These are phyloP conservation scores for Graphilbum fragrans DNA, from an alignment of 2,329 filamentous ascomycete genomes.

Conservation along the genomic window DNA sequence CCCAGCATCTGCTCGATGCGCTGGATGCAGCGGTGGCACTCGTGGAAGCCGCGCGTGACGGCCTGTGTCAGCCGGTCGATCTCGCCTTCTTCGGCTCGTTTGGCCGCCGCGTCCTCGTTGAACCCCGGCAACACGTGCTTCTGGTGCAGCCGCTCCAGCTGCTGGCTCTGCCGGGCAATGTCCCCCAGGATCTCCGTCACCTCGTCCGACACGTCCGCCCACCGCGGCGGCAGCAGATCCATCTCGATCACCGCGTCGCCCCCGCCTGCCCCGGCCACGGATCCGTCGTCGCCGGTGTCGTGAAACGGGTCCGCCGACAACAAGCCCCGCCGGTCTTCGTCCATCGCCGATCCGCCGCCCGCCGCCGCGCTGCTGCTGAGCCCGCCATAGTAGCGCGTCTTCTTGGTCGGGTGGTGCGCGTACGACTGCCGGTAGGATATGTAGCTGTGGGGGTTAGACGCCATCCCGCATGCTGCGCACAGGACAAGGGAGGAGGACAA, in stretches of 20 bases:
- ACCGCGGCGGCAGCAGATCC: constrained; percentile 88
- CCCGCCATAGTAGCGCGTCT: constrained; percentile 50
- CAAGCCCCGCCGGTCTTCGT: constrained; percentile 59
- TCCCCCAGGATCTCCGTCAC: constrained; percentile 71
- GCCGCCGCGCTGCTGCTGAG: constrained; percentile 18
- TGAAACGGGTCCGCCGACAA: constrained; percentile 63
- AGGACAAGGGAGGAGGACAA: constrained; percentile 7
- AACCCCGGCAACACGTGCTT: constrained; percentile 96
- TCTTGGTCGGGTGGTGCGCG: constrained; percentile 83
- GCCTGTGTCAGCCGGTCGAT: constrained; percentile 86
- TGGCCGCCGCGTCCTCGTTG: constrained; percentile 75
- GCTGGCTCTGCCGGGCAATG: constrained; percentile 71
- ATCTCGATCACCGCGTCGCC: constrained; percentile 96
- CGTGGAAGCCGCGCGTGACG: constrained; percentile 80
- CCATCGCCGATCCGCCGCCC: constrained; percentile 37
- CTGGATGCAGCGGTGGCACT: constrained; percentile 81
- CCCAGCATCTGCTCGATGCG: constrained; percentile 77
- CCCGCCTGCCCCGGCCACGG: constrained; percentile 25
- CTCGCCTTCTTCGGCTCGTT: constrained; percentile 73
- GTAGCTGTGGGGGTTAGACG: constrained; percentile 46
- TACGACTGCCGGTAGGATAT: constrained; percentile 99
- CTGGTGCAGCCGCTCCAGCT: constrained; percentile 84
- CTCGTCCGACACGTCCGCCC: constrained; percentile 92
- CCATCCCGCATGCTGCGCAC: neutral
- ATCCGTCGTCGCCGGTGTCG: constrained; percentile 59